Evolutionary conservation across 805 yeast species (phyloP).

Genomic region (Wickerhamiella dianesei): DNA sequence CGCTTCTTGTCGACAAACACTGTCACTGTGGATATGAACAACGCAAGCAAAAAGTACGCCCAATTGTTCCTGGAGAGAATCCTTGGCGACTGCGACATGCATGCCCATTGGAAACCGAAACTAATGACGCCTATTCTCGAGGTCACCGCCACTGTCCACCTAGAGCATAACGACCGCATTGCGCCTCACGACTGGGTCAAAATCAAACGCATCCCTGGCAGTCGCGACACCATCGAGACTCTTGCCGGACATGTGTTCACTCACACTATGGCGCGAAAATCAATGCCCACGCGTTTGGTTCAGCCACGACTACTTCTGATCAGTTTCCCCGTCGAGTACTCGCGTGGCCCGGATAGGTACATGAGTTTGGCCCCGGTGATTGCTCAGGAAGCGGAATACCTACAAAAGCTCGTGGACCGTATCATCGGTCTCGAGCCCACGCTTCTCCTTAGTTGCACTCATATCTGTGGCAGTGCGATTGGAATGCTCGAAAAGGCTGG

Average conservation of each 20-base stretch:
- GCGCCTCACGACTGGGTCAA: slow-evolving; percentile 85
- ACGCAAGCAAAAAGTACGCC: slow-evolving; percentile 23
- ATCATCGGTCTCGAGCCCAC: slow-evolving; percentile 66
- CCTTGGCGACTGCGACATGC: slow-evolving; percentile 22
- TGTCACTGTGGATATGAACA: slow-evolving; percentile 19
- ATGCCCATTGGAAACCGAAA: slow-evolving; percentile 46
- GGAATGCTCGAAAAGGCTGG: slow-evolving; percentile 57
- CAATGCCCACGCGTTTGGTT: slow-evolving; percentile 52
- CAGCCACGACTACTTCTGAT: slow-evolving; percentile 70
- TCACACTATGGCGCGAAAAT: slow-evolving; percentile 62
- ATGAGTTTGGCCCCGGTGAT: slow-evolving; percentile 71
- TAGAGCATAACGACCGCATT: slow-evolving; percentile 52
- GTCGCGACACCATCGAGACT: slow-evolving; percentile 40
- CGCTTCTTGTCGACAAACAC: slow-evolving; percentile 11
- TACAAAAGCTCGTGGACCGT: slow-evolving; percentile 67
- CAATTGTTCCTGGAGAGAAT: slow-evolving; percentile 22
- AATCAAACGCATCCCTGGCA: slow-evolving; percentile 73
- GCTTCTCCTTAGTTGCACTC: slow-evolving; percentile 61
- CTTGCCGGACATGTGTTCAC: slow-evolving; percentile 78
- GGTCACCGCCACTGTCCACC: slow-evolving; percentile 45
- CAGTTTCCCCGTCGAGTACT: slow-evolving; percentile 81
- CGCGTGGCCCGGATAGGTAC: slow-evolving; percentile 61
- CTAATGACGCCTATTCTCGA: slow-evolving; percentile 39
- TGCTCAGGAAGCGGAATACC: slow-evolving; percentile 77
- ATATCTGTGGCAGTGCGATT: slow-evolving; percentile 72